Conservation (phyloP, 2,329 filamentous ascomycete genomes). For the Dichotomopilus funicola region DNA sequence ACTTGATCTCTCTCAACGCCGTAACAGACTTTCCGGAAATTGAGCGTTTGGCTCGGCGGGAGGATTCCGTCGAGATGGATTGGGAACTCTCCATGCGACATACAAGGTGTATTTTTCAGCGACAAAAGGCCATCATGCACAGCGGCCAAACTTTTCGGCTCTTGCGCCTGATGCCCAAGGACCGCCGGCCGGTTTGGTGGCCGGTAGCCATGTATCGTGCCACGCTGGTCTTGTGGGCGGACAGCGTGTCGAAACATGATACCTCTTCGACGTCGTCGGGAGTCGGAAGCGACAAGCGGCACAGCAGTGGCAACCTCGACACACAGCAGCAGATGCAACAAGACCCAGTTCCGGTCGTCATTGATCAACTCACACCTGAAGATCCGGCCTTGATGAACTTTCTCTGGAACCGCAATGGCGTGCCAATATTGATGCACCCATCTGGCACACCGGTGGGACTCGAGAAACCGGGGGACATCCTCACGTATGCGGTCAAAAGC, state of each 20-base stretch:
- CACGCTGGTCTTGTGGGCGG: slow-evolving; percentile 55
- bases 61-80: slow-evolving; percentile 49
- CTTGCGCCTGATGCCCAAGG: slow-evolving; percentile 51
- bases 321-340: not conserved
- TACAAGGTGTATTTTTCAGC: slow-evolving; percentile 56
- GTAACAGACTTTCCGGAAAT: slow-evolving; percentile 62
- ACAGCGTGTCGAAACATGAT: slow-evolving; percentile 49
- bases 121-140: slow-evolving; percentile 59
- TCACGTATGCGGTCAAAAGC: slow-evolving; percentile 35
- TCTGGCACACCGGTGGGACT: slow-evolving; percentile 32
- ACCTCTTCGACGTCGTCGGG: slow-evolving; percentile 14
- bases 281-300: slow-evolving; percentile 27
- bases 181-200: slow-evolving; percentile 63
- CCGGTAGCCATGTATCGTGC: slow-evolving; percentile 63
- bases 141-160: slow-evolving; percentile 61
- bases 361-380: slow-evolving; percentile 38
- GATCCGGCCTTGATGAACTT: slow-evolving; percentile 33
- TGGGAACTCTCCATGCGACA: slow-evolving; percentile 50
- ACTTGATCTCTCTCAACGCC: slow-evolving; percentile 63
- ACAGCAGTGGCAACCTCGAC: not conserved
- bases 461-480: slow-evolving; percentile 34
- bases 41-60: slow-evolving; percentile 57
- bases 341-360: slow-evolving; percentile 22
- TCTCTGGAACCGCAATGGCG: slow-evolving; percentile 34
- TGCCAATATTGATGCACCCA: slow-evolving; percentile 31